These are phyloP conservation scores for Sugiyamaella mastotermitis DNA, from an alignment of 805 yeast species.

Conservation along the genomic window DNA sequence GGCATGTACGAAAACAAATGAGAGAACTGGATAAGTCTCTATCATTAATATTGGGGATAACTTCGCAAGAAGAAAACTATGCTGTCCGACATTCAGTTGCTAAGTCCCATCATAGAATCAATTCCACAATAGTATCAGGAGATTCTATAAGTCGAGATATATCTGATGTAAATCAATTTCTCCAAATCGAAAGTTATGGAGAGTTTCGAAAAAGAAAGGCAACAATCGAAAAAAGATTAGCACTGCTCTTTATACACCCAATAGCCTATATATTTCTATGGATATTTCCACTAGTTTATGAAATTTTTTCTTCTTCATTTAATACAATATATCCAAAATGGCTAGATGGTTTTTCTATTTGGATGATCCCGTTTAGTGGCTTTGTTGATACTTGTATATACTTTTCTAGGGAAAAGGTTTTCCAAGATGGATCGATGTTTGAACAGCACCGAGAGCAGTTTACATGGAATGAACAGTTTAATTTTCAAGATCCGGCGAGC, in stretches of 20 bases:
- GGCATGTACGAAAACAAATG: constrained; percentile 45
- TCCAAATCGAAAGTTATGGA: constrained; percentile 43
- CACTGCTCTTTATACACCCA: constrained; percentile 76
- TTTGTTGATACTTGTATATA: constrained; percentile 70
- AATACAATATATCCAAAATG: constrained; percentile 35
- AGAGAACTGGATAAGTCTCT: constrained; percentile 11
- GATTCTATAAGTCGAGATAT: neutral
- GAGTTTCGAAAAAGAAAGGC: constrained; percentile 56
- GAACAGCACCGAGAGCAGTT: too few relatives aligned
- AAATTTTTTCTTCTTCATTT: constrained; percentile 29
- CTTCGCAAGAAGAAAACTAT: neutral
- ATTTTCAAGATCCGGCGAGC: too few relatives aligned
- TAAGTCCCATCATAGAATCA: neutral
- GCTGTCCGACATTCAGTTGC: neutral
- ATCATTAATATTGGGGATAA: too few relatives aligned
- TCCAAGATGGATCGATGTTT: too few relatives aligned
- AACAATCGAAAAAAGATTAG: constrained; percentile 68
- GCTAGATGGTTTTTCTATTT: constrained; percentile 58
- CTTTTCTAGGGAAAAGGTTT: constrained; percentile 51
- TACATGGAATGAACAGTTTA: too few relatives aligned
- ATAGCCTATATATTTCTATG: constrained; percentile 71
- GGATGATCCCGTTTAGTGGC: constrained; percentile 74
- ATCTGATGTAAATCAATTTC: constrained; percentile 5
- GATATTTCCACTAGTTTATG: constrained; percentile 70
- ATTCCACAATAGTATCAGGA: neutral